Evolutionary conservation across 225 moss, liverwort and hornwort species (phyloP), one percentile per base, ranked within the genome.

Genomic region (Takakia lepidozioides): DNA sequence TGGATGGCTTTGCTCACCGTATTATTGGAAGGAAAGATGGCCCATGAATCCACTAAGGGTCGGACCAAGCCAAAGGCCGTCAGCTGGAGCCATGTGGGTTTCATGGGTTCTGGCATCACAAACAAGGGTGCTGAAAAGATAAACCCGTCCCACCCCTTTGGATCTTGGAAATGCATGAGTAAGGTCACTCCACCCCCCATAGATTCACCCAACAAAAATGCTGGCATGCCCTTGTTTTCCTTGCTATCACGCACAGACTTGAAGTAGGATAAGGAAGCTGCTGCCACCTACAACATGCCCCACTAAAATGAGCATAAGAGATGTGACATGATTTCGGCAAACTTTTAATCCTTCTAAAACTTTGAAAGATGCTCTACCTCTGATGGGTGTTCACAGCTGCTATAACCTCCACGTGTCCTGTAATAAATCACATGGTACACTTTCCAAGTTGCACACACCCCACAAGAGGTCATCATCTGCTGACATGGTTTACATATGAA

Each of bases 81-180:
- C 39, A 72, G 50, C 54, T 72, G 50, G 17, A 59, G 15, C 35
- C 63, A 60, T 16, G 85, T 57, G 8, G 71, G 61, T 27, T 40
- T 51, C 82, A 86, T 78, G 4, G 58, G 52, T 5, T 2, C 54
- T 28, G 64, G 48, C 48, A 75, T 43, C 42, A 47, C 59, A 51
- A 86, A 69, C 51, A 86, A 43, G 29, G 85, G 82, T 19, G 82
- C 74, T 0, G 66, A 65, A 28, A 82, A 74, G 27, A 86, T 62
- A 42, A 59, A 72, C 18, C 85, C 85, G 55, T 78, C 63, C 85
- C 85, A 86, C 41, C 78, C 82, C 19, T 72, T 46, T 1, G 82
- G 75, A 57, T 86, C 85, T 53, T 82, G 85, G 43, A 74, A 78
- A 56, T 82, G 71, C 82, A 86, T 86, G 54, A 78, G 56, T 51